Conservation (phyloP, 2,329 filamentous ascomycete genomes). For the Pyrenophora teres region DNA sequence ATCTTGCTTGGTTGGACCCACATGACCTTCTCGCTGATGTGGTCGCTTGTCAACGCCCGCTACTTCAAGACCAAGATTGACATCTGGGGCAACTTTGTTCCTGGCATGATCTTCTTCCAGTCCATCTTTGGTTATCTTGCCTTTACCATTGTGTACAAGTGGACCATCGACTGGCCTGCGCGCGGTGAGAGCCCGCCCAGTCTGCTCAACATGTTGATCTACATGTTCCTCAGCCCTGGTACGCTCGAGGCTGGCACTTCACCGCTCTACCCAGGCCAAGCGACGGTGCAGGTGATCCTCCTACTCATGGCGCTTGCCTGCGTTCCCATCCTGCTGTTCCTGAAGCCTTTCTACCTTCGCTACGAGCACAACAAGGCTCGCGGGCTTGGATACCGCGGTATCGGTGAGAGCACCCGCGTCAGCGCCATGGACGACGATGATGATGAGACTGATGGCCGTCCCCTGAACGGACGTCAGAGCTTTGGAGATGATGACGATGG, state of each 20-base stretch:
- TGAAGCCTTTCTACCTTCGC: conserved; percentile 94
- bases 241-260: conserved; percentile 64
- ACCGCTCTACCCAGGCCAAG: conserved; percentile 78
- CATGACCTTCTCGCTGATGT: conserved; percentile 97
- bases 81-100: conserved; percentile 96
- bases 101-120: conserved; percentile 99
- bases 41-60: conserved; percentile 88
- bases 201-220: conserved; percentile 97
- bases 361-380: conserved; percentile 91
- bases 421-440: conserved; percentile 91
- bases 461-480: conserved; percentile 68
- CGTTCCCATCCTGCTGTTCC: conserved; percentile 87
- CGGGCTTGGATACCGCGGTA: conserved; percentile 86
- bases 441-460: conserved; percentile 61
- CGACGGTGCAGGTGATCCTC: conserved; percentile 73
- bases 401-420: conserved; percentile 85
- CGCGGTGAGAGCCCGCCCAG: conserved; percentile 74
- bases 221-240: conserved; percentile 96
- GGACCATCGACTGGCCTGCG: conserved; percentile 84
- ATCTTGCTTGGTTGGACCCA: conserved; percentile 96
- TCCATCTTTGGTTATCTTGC: conserved; percentile 97
- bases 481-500: conserved; percentile 78
- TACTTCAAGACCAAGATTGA: conserved; percentile 96
- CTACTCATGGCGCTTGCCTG: conserved; percentile 82
- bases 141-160: conserved; percentile 95